These are phyloP conservation scores for Botrytis aclada DNA, from an alignment of 2,329 filamentous ascomycete genomes.

Conservation along the genomic window DNA sequence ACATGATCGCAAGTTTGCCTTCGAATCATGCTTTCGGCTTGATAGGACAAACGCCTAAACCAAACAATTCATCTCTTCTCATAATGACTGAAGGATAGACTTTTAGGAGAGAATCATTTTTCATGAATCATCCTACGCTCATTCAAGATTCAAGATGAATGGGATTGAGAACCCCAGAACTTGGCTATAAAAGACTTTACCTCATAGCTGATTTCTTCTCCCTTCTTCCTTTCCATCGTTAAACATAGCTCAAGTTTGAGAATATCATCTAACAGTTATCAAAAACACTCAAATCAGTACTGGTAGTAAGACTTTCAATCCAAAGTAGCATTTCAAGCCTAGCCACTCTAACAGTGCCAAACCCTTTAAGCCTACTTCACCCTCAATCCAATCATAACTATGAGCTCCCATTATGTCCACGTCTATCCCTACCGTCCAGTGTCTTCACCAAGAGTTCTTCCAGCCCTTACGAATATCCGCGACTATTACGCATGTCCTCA, in stretches of 20 bases:
- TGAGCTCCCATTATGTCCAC: background rate
- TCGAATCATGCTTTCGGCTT: background rate
- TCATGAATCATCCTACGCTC: background rate
- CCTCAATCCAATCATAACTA: background rate
- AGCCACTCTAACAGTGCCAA: background rate
- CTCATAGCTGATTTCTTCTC: background rate
- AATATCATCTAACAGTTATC: background rate
- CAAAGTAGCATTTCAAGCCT: background rate
- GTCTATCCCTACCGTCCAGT: background rate
- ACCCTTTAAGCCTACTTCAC: background rate
- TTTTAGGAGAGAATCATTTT: fast-evolving
- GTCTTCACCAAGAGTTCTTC: background rate
- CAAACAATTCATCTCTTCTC: background rate
- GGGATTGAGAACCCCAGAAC: background rate
- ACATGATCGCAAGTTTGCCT: background rate
- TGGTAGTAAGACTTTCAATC: no score
- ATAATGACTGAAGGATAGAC: fast-evolving
- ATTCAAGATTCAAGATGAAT: background rate
- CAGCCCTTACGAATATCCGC: background rate
- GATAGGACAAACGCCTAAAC: background rate
- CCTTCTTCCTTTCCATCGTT: background rate
- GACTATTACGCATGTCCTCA: background rate
- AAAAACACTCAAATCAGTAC: background rate
- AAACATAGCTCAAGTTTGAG: background rate
- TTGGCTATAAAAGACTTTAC: background rate